Evolutionary conservation across 2,329 filamentous ascomycete genomes (phyloP), one percentile per base, ranked within the genome.

Genomic region (Cercospora janseana): DNA sequence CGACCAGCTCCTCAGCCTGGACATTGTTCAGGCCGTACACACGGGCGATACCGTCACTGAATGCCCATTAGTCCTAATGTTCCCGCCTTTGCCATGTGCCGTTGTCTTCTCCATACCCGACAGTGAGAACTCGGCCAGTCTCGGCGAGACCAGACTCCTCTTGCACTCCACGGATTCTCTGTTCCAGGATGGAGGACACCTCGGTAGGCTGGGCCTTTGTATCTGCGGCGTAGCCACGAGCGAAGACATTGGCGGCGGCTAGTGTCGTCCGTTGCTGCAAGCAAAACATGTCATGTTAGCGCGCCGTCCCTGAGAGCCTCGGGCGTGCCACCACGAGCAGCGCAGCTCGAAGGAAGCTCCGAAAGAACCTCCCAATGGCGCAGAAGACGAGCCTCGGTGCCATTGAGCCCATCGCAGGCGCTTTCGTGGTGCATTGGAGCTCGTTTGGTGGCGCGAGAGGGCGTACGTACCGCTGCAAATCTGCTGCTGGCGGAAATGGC

Each of bases 21-120:
- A 98, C 93, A 76, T 98, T 98, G 87, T 84, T 88, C 89, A 98
- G 91, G 74, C 93, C 93, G 78, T 98, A 91, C 67, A 98, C 92
- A 91, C 93, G 92, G 75, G 93, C 93, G 73, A 98, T 98, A 95
- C 93, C 93, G 81, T 98, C 93, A 93, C 93, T 97, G 75, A 54
- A 51, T 53, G 49, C 16, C 18, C 23, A 46, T 60, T 42, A 60
- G 58, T 31, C 20, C 13, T 7, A 46, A 29, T 48, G 20, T 27
- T 16, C 18, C 37, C 31, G n/a, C 18, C 12, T 23, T 10, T 21
- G 13, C 21, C 18, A 29, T 23, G 21, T 26, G 24, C 24, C 28
- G 41, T 49, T 26, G n/a, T 55, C 35, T 21, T 40, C 41, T 58
- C 86, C 90, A 73, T 94, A 97, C 92, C 92, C 92, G 76, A 98